Evolutionary conservation across 148 eudicot species (phyloP), one percentile per base, ranked within the genome.

Genomic region (Polygonum maritimum): DNA sequence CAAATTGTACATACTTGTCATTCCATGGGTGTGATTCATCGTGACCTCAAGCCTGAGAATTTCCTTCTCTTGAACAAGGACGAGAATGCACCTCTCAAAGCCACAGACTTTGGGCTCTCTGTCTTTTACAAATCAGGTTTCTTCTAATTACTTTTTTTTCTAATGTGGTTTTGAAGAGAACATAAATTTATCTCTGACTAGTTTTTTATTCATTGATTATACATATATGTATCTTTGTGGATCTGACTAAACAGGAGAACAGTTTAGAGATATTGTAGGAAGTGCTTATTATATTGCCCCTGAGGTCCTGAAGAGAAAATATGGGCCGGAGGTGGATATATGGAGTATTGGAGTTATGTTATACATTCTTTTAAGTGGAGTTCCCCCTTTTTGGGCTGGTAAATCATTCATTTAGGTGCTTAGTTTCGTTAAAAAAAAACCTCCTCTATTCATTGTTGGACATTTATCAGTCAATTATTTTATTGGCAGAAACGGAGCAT

Each of bases 1-100:
- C 94, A 93, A 75, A 89, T 93, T 16, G 98, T 93, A 7, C 94
- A 91, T 62, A 93, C 97, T 9, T 93, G 98, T 51, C 98, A 91
- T 78, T 80, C 89, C 0, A 93, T 93, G 98, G 98, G 98, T 21
- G 98, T 91, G 35, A 91, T 93, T 78, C 98, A 93, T 76, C 84
- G 97, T 40, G 98, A 93, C 86, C 91, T 93, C 55, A 93, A 93
- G 83, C 98, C 97, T 10, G 98, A 93, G 81, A 91, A 91, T 76
- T 91, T 93, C 83, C 88, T 91, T 21, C 82, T 93, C 13, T 82
- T 91, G 83, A 91, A 83, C 81, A 91, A 89, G 82, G 88, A 83
- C 45, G 98, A 91, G 77, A 73, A 93, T 79, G 74, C 96, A 1
- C 98, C 98, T 18, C 90, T 91, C 69, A 88, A 93, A 81, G 98